Evolutionary conservation across 2,329 filamentous ascomycete species (phyloP).

Genomic region (Hypoxylon sp.): DNA sequence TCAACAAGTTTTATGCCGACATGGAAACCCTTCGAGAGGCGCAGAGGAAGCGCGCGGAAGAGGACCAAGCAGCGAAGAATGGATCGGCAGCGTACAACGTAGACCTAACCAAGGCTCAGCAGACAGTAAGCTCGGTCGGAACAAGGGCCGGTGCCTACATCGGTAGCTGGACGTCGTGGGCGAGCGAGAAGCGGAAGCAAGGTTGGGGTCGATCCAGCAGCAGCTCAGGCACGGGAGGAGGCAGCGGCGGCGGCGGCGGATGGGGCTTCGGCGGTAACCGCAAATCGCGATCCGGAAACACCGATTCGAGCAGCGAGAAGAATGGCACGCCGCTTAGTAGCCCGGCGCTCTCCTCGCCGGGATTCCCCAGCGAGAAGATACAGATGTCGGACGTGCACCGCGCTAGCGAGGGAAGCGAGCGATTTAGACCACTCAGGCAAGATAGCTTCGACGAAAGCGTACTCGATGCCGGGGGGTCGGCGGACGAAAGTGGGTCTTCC

Average conservation of each 20-base stretch:
- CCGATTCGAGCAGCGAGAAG: conserved; percentile 47
- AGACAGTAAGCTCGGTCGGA: conserved; percentile 59
- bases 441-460: conserved; percentile 57
- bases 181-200: conserved; percentile 76
- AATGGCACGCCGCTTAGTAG: conserved; percentile 47
- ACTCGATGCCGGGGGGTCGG: conserved; percentile 50
- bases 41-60: conserved; percentile 70
- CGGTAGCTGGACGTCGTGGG: conserved; percentile 74
- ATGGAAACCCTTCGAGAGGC: conserved; percentile 83
- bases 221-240: conserved; percentile 41
- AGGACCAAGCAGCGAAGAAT: conserved; percentile 53
- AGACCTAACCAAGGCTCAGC: conserved; percentile 55
- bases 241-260: conserved; percentile 40
- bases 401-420: conserved; percentile 38
- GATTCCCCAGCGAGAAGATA: conserved; percentile 50
- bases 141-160: conserved; percentile 70
- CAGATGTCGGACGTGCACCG: conserved; percentile 35
- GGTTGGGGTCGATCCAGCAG: conserved; percentile 50
- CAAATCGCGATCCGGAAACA: conserved; percentile 43
- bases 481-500: conserved; percentile 40
- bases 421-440: conserved; percentile 50
- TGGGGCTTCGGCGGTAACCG: conserved; percentile 48
- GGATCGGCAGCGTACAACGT: conserved; percentile 37
- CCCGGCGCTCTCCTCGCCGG: conserved; percentile 48
- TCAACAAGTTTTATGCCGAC: conserved; percentile 89